These are phyloP conservation scores for Avicennia marina DNA, from an alignment of 257 asterid species.

Conservation along the genomic window DNA sequence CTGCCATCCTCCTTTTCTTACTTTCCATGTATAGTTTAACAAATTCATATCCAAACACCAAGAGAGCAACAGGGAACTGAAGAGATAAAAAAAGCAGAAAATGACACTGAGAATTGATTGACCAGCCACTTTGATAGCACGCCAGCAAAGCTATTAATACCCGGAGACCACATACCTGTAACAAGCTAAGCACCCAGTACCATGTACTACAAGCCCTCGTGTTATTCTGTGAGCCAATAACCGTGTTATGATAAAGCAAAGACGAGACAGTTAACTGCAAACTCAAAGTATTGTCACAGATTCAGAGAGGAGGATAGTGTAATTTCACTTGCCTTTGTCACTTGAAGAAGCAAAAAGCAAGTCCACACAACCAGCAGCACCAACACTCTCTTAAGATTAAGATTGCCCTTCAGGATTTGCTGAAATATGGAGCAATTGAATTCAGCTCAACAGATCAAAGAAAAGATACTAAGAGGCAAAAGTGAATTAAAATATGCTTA, in stretches of 20 bases:
- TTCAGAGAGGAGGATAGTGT: not conserved
- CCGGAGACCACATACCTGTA: slow-evolving; percentile 53
- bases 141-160: not conserved
- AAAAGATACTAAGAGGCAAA: not conserved
- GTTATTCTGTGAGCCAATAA: slow-evolving; percentile 45
- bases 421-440: slow-evolving; percentile 26
- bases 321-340: slow-evolving; percentile 64
- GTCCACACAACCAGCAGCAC: slow-evolving; percentile 64
- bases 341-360: slow-evolving; percentile 80
- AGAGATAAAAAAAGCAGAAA: not conserved
- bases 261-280: not conserved
- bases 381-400: slow-evolving; percentile 44
- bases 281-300: no score
- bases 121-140: not conserved
- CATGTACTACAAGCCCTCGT: slow-evolving; percentile 42
- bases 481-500: slow-evolving; percentile 24
- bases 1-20: slow-evolving; percentile 71
- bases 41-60: slow-evolving; percentile 38
- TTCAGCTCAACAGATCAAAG: not conserved
- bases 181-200: slow-evolving; percentile 74
- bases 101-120: not conserved
- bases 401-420: slow-evolving; percentile 63
- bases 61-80: slow-evolving; percentile 64
- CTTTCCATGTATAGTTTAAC: slow-evolving; percentile 75
- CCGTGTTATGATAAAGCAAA: not conserved